A percentile compares a stretch with the other conserved stretches of the same genome.
Evolutionary conservation across 345 rosid genomes (phyloP).

Genomic region (Linum lewisii): DNA sequence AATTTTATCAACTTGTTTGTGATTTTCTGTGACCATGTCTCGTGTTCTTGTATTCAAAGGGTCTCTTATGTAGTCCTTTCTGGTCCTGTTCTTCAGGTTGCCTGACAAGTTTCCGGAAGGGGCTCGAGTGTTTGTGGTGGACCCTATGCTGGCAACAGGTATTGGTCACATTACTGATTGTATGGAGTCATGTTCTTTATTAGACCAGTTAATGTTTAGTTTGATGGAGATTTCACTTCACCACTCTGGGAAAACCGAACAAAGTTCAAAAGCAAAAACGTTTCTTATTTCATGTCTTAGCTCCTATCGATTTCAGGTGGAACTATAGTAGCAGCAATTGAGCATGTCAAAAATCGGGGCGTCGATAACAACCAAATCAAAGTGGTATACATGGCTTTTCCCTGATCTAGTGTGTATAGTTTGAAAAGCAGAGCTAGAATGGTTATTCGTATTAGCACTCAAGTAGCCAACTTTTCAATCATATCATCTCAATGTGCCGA

Average conservation of each 20-base stretch:
- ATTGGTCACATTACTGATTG: not conserved
- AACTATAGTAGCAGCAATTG: conserved; percentile 68
- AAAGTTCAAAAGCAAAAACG: not conserved
- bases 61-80: too few relatives aligned
- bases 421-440: not conserved
- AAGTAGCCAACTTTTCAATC: not conserved
- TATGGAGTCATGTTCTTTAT: not conserved
- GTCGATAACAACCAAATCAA: conserved; percentile 65
- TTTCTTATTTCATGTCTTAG: not conserved
- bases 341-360: conserved; percentile 61
- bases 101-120: conserved; percentile 61
- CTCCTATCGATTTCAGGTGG: conserved; percentile 45
- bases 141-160: conserved; percentile 95
- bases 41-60: not conserved
- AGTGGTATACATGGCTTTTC: conserved; percentile 48
- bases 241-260: not conserved
- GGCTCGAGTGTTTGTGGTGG: conserved; percentile 69
- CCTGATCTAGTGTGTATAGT: conserved; percentile 2
- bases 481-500: not conserved
- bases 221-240: not conserved
- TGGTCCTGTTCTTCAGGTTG: conserved; percentile 38
- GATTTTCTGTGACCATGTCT: not conserved
- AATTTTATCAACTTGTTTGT: not conserved
- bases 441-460: not conserved
- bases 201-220: not conserved